Evolutionary conservation across 2,329 filamentous ascomycete species (phyloP), one percentile per base, ranked within the genome.

Genomic region (Neofusicoccum parvum): DNA sequence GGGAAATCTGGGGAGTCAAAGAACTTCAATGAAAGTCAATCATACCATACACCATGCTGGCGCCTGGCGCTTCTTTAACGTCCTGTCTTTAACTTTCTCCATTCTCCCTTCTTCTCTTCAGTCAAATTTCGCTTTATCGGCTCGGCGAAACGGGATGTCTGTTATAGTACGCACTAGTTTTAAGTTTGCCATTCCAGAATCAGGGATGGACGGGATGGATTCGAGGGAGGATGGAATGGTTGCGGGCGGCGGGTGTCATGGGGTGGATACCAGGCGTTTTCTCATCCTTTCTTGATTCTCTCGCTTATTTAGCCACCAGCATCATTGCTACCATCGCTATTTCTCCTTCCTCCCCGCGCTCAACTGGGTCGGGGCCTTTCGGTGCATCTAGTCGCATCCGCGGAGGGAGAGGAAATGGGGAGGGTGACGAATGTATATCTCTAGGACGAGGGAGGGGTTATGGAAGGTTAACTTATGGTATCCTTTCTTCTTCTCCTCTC

Each of bases 21-120:
- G 54, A 59, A 46, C 27, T 56, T 59, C 39, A 59, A 59, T 59
- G 39, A 17, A 59, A 46, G 14, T 59, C 54, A 45, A 59, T 59
- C 53, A 43, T 56, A 32, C 32, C 49, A 51, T 51, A 34, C 32
- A 59, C 54, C 41, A 12, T 46, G 17, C 39, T 6, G 54, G 54
- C 54, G 54, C 54, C 23, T 17, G 41, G 23, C 39, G 54, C 41
- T 51, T 11, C 34, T 23, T 27, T 12, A 27, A 20, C 15, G 46
- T 32, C 27, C 27, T 32, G 27, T 7, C 27, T 32, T 32, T 32
- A 32, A 32, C 27, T 32, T 32, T 32, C 27, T 7, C 27, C 6
- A 5, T 27, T 27, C 27, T 51, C 15, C 27, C 7, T 34, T 17
- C 20, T 14, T 32, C 10, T 32, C n/a, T 23, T 34, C 5, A 23